Percentiles rank a stretch among this genome's conserved stretches.
These are phyloP conservation scores for Scedosporium apiospermum DNA, from an alignment of 2,329 filamentous ascomycete species.

Conservation along the genomic window DNA sequence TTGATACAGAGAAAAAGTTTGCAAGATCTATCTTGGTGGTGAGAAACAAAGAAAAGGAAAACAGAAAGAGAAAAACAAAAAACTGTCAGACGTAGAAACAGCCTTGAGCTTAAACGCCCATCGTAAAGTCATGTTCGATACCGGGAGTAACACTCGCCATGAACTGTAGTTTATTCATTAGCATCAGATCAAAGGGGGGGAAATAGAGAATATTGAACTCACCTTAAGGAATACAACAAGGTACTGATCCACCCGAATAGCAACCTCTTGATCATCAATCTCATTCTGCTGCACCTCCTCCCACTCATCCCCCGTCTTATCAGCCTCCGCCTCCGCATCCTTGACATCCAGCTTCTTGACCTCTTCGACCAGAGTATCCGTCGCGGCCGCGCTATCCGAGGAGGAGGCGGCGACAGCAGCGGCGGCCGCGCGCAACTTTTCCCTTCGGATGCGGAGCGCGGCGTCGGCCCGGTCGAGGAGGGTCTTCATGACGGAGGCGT, in stretches of 20 bases:
- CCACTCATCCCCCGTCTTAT: constrained; percentile 45
- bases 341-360: constrained; percentile 54
- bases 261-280: constrained; percentile 61
- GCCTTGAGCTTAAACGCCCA: constrained; percentile 61
- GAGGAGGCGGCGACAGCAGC: constrained; percentile 28
- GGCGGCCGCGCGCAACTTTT: constrained; percentile 54
- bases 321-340: constrained; percentile 28
- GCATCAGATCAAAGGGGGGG: constrained; percentile 4
- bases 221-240: constrained; percentile 81
- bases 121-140: constrained; percentile 96
- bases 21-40: neutral
- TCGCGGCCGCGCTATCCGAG: constrained; percentile 50
- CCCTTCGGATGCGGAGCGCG: constrained; percentile 76
- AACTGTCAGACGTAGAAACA: neutral
- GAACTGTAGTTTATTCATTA: constrained; percentile 37
- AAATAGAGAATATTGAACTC: constrained; percentile 15
- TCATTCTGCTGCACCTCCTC: constrained; percentile 53
- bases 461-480: constrained; percentile 91
- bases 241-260: constrained; percentile 82
- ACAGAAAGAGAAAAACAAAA: neutral
- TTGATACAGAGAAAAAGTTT: neutral
- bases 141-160: constrained; percentile 88
- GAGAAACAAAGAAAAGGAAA: neutral
- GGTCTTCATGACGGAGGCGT: constrained; percentile 96
- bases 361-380: constrained; percentile 74